Evolutionary conservation across 352 stramenopile genomes (phyloP), one percentile per base, ranked within the genome.

Genomic region (Globisporangium apiculatum): DNA sequence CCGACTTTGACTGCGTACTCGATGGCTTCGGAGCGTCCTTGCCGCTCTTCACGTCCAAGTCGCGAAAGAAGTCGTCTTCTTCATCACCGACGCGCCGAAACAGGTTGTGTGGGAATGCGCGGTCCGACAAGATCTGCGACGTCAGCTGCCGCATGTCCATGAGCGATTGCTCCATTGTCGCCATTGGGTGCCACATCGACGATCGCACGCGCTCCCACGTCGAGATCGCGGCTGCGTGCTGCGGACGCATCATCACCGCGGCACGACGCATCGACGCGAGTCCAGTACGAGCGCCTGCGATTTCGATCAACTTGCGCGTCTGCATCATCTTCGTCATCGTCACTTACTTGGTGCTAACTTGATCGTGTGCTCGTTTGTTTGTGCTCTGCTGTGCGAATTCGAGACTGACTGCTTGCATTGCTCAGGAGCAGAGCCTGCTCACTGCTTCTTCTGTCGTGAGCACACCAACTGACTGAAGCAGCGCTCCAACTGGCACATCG

Each of bases 11-110:
- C 15, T 37, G 24, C 24, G 12, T 3, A 37, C 14, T 7, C 10
- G 48, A 18, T 37, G 48, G 24, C 58, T 86, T 64, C 11, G 60
- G 61, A n/a, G 67, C 42, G 48, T 81, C 52, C 37, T 70, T 53
- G 7, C 61, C 61, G 18, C 69, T 57, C 14, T 48, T 57, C 38
- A 77, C 65, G 1, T 81, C 78, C 36, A 94, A 61, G 57, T 92
- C 84, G 60, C 74, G 75, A 66, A 94, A 94, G 64, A 94, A 94
- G 17, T 91, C 84, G 37, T 92, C 84, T 55, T 79, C 68, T 12
- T 62, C 57, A 10, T 57, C 50, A 37, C 24, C 50, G 12, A 36
- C 57, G 6, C 50, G 54, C 5, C 50, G 57, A 0, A 62, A 50
- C 57, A 62, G 48, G 8, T 35, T 55, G 48, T 40, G 50, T 35